phyloP scores from a whole-genome alignment of 768 basidiomycete genomes.

The Rhizopogon vinicolor region DNA sequence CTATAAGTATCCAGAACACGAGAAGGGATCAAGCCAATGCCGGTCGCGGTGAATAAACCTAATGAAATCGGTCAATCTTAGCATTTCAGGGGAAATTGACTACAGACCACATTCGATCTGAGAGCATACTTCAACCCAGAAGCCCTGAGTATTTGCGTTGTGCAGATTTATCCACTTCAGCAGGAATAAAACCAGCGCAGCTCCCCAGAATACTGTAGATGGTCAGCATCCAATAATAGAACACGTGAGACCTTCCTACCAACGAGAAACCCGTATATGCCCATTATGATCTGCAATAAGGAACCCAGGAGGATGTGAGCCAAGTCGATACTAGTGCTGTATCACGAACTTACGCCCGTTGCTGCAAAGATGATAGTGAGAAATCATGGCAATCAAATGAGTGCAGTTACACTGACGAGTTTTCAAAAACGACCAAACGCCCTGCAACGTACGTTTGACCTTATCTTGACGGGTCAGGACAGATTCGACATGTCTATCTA shows the following conservation, averaged over 20 bases:
- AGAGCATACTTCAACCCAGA: constrained; percentile 77
- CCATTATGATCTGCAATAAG: constrained; percentile 30
- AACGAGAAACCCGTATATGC: constrained; percentile 73
- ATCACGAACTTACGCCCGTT: constrained; percentile 52
- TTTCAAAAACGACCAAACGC: constrained; percentile 80
- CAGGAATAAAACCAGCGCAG: constrained; percentile 75
- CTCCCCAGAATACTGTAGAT: constrained; percentile 74
- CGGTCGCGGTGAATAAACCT: constrained; percentile 79
- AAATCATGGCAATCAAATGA: not conserved
- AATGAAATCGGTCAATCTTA: not conserved
- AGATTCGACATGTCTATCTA: constrained; percentile 79
- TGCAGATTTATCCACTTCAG: constrained; percentile 66
- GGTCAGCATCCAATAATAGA: not conserved
- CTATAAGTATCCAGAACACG: constrained; percentile 75
- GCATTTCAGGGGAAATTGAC: not conserved
- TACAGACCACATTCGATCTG: constrained; percentile 72
- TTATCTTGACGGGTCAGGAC: constrained; percentile 60
- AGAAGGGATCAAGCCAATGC: constrained; percentile 75
- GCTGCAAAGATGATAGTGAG: constrained; percentile 31
- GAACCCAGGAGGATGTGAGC: not conserved
- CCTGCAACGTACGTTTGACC: constrained; percentile 53
- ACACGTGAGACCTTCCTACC: constrained; percentile 35
- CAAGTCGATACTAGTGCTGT: not conserved
- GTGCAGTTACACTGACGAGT: constrained; percentile 53
- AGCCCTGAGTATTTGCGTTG: constrained; percentile 62